Conservation (phyloP, 2,329 filamentous ascomycete species). For the Lecanicillium sp. region DNA sequence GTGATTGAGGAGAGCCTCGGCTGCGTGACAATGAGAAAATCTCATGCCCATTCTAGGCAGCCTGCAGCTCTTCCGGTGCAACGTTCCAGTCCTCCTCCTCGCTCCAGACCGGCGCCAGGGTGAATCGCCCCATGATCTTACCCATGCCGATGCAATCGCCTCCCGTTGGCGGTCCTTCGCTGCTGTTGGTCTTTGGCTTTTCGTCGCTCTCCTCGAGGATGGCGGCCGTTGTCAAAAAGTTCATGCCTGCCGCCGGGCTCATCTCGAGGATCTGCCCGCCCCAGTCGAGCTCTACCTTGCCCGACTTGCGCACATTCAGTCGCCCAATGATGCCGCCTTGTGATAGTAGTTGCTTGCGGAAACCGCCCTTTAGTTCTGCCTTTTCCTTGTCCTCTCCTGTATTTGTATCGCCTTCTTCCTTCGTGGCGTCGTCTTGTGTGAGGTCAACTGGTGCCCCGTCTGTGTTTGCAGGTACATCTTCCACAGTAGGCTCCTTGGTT, state of each 20-base stretch:
- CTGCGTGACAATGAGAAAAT: neutral
- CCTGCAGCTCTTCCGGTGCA: slow-evolving; percentile 23
- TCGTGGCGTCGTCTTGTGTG: slow-evolving; percentile 22
- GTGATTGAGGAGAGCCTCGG: neutral
- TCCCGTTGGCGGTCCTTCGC: slow-evolving; percentile 16
- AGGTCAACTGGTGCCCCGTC: slow-evolving; percentile 31
- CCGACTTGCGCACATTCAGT: slow-evolving; percentile 53
- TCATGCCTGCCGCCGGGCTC: slow-evolving; percentile 41
- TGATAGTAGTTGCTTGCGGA: slow-evolving; percentile 31
- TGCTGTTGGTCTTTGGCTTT: slow-evolving; percentile 34
- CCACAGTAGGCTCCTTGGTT: slow-evolving; percentile 28
- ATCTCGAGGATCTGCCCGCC: slow-evolving; percentile 49
- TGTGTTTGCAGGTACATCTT: slow-evolving; percentile 21
- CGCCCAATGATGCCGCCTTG: slow-evolving; percentile 54
- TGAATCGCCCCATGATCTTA: slow-evolving; percentile 54
- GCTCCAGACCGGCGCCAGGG: slow-evolving; percentile 49
- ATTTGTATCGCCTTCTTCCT: slow-evolving; percentile 18
- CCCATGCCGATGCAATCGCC: slow-evolving; percentile 55
- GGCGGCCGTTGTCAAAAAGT: slow-evolving; percentile 51
- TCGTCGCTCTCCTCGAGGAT: slow-evolving; percentile 51
- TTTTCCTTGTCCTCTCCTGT: slow-evolving; percentile 21
- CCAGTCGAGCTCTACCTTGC: slow-evolving; percentile 56
- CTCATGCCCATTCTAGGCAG: slow-evolving; percentile 1
- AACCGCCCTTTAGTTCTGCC: slow-evolving; percentile 21
- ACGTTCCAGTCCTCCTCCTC: slow-evolving; percentile 51